Base-by-base conservation (phyloP, 805 yeast genomes). In the Lachancea fermentati region DNA sequence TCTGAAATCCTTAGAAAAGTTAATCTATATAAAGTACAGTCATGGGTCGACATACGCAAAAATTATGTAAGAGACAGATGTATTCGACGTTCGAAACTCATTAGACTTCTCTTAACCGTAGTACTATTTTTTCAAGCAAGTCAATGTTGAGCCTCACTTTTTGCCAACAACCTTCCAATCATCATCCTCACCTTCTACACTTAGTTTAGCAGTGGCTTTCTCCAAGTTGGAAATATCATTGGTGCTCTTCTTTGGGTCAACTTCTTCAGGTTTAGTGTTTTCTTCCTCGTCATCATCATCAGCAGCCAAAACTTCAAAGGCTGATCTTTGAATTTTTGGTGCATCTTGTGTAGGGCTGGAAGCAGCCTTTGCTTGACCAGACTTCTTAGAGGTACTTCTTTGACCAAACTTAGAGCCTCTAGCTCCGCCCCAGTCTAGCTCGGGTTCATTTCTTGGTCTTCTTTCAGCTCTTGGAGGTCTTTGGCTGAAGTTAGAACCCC, bases 261-360 rank as follows among this genome's bases (percentile, higher is more conserved):
- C 43, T 24, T 47, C 63, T 34, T 56, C 62, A 14, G 32, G 13
- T 32, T 32, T 30, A 26, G 34, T 4, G 11, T 30, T 15, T 15
- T 65, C 68, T 5, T 69, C 73, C 1, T 71, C 77, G 2, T 71
- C 77, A 3, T 76, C 80, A 39, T 69, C 79, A 24, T 76, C 79
- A 39, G 55, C 58, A 37, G 73, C 66, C 55, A 78, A 62, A 17
- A 77, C 78, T 36, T 71, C 64, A 52, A 68, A 78, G 2, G 72
- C 61, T 28, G 79, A 72, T 51, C 66, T 69, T 57, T 62, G 70
- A 39, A 55, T 55, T 45, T 51, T 60, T 41, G 63, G 59, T 46
- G 57, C 56, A 25, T 61, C 60, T 34, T 55, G 59, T 18, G 54
- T 50, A 35, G 55, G 50, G 43, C 54, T 37, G 14, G 50, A 36